Conservation (phyloP, 495 filamentous ascomycete genomes). For the Penicillium ucsense region DNA sequence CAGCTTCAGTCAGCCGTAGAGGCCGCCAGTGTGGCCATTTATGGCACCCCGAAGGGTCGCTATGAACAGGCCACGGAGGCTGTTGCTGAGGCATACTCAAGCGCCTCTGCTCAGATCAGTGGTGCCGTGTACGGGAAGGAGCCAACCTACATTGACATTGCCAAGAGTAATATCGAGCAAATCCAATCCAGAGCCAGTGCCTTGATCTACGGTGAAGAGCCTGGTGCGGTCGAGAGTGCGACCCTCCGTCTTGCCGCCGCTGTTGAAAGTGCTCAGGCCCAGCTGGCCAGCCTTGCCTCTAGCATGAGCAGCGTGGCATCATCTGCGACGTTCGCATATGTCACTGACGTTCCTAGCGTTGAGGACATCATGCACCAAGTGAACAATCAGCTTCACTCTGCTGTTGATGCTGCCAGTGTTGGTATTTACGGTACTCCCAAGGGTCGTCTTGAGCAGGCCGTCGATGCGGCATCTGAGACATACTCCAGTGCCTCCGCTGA, state of each 20-base stretch:
- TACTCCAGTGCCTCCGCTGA: slow-evolving; percentile 39
- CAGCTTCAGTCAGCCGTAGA: slow-evolving; percentile 50
- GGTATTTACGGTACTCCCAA: slow-evolving; percentile 52
- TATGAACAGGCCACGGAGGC: slow-evolving; percentile 45
- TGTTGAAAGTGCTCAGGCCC: slow-evolving; percentile 40
- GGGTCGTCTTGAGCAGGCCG: slow-evolving; percentile 44
- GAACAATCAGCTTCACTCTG: slow-evolving; percentile 46
- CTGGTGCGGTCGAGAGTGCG: slow-evolving; percentile 47
- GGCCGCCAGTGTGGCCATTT: slow-evolving; percentile 50
- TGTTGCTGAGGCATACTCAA: slow-evolving; percentile 38
- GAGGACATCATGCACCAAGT: slow-evolving; percentile 50
- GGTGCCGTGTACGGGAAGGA: slow-evolving; percentile 48
- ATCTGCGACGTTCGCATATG: slow-evolving; percentile 37
- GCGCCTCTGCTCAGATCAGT: slow-evolving; percentile 38
- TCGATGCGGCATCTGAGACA: slow-evolving; percentile 38
- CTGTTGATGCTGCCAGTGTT: slow-evolving; percentile 47
- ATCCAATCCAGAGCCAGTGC: slow-evolving; percentile 43
- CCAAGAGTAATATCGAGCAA: slow-evolving; percentile 37
- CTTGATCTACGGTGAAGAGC: slow-evolving; percentile 46
- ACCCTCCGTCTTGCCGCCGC: slow-evolving; percentile 35
- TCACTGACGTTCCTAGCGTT: slow-evolving; percentile 48
- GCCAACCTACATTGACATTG: slow-evolving; percentile 38
- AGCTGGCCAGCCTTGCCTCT: slow-evolving; percentile 33
- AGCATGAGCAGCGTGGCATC: slow-evolving; percentile 29
- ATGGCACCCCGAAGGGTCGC: slow-evolving; percentile 47